These are phyloP conservation scores for Amanita inopinata DNA, from an alignment of 768 basidiomycete genomes.

Conservation along the genomic window DNA sequence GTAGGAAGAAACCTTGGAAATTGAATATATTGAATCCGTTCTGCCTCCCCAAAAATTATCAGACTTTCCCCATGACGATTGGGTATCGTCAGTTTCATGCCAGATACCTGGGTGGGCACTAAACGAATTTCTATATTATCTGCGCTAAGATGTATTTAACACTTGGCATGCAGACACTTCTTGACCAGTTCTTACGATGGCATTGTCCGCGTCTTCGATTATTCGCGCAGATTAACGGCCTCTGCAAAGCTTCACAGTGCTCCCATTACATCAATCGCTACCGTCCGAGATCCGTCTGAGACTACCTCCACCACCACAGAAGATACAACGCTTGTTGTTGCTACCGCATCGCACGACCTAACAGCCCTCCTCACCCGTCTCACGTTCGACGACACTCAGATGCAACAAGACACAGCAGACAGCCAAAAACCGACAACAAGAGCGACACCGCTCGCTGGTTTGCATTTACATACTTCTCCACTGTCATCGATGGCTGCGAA, in stretches of 20 bases:
- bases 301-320: conserved; percentile 12
- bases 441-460: conserved; percentile 47
- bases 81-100: conserved; percentile 80
- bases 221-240: conserved; percentile 47
- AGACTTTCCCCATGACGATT: conserved; percentile 80
- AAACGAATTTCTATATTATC: conserved; percentile 7
- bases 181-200: conserved; percentile 80
- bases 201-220: conserved; percentile 62
- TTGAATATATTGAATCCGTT: conserved; percentile 87
- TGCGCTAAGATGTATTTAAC: neutral
- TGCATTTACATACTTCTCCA: conserved; percentile 78
- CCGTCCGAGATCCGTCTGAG: conserved; percentile 18
- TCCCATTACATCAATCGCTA: conserved; percentile 60
- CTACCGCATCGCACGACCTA: conserved; percentile 73
- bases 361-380: conserved; percentile 50
- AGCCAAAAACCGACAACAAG: conserved; percentile 10
- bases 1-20: conserved; percentile 86
- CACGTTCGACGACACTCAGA: conserved; percentile 18
- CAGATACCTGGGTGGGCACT: conserved; percentile 37
- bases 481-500: conserved; percentile 63
- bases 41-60: conserved; percentile 79
- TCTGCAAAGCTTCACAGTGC: conserved; percentile 47
- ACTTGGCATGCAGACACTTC: conserved; percentile 42
- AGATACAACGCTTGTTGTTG: conserved; percentile 32
- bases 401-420: conserved; percentile 1